Conservation (phyloP, 306 rosid species). For the Clitoria ternatea region DNA sequence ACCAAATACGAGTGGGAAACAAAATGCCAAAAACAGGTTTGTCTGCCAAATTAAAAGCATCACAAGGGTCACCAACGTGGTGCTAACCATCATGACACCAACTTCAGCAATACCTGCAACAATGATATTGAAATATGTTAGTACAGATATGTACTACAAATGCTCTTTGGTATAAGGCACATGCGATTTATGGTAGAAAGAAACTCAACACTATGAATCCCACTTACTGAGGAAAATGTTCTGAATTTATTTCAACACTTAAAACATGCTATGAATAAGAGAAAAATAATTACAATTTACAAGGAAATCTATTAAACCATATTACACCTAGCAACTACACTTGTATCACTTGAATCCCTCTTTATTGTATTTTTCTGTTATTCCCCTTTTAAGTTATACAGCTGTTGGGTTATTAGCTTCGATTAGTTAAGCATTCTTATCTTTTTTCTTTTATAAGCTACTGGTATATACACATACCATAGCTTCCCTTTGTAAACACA, state of each 20-base stretch:
- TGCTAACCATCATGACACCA: slow-evolving; percentile 96
- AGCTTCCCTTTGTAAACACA: too few species aligned
- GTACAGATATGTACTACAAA: not conserved
- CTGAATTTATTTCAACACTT: not conserved
- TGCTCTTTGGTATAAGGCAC: not conserved
- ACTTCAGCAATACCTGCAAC: slow-evolving; percentile 96
- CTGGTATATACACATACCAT: too few species aligned
- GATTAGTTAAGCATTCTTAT: too few species aligned
- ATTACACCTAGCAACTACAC: too few species aligned
- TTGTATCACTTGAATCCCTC: too few species aligned
- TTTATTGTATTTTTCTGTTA: too few species aligned
- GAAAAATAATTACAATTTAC: not conserved
- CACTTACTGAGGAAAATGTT: not conserved
- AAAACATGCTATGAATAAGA: not conserved
- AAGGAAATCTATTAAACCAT: too few species aligned
- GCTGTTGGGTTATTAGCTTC: too few species aligned
- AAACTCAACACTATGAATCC: not conserved
- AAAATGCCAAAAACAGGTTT: slow-evolving; percentile 68
- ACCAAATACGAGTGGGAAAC: slow-evolving; percentile 73
- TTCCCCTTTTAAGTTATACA: too few species aligned
- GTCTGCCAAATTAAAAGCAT: slow-evolving; percentile 97
- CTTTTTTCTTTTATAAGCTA: too few species aligned
- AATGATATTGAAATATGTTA: slow-evolving; percentile 20
- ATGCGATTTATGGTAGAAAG: not conserved
- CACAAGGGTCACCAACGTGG: slow-evolving; percentile 81